Conservation (phyloP, 2,329 filamentous ascomycete genomes). For the Aspergillus candidus region DNA sequence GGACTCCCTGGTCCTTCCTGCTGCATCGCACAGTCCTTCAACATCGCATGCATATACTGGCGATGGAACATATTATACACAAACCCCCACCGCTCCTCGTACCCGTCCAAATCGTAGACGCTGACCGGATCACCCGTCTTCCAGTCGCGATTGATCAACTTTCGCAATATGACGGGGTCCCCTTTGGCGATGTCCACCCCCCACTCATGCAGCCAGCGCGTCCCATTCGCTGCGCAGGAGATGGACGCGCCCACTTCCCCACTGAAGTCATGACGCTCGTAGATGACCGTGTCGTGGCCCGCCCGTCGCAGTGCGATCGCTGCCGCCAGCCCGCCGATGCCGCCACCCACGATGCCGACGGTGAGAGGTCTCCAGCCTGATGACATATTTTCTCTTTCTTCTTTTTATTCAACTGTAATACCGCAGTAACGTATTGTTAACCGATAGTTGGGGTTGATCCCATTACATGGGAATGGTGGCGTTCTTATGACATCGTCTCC, state of each 20-base stretch:
- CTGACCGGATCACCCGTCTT: constrained; percentile 60
- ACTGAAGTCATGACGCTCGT: constrained; percentile 60
- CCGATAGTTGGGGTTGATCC: too few species aligned
- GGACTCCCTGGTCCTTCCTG: constrained; percentile 49
- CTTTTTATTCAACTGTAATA: too few species aligned
- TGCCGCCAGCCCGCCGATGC: constrained; percentile 49
- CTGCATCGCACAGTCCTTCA: constrained; percentile 54
- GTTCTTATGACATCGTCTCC: too few species aligned
- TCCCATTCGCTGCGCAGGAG: constrained; percentile 64
- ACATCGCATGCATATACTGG: constrained; percentile 62
- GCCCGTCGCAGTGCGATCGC: constrained; percentile 49
- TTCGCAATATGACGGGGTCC: constrained; percentile 58
- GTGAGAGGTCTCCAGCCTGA: constrained; percentile 42
- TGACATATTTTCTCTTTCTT: neutral
- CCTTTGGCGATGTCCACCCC: constrained; percentile 58
- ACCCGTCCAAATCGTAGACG: constrained; percentile 59
- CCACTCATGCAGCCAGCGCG: constrained; percentile 65
- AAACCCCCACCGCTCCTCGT: constrained; percentile 59
- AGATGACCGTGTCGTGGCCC: constrained; percentile 55
- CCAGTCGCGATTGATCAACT: constrained; percentile 66
- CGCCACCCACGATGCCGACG: constrained; percentile 46
- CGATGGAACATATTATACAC: constrained; percentile 66
- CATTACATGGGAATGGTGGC: too few species aligned
- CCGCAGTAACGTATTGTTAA: too few species aligned
- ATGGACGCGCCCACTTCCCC: constrained; percentile 64